phyloP scores from a whole-genome alignment of 2,329 filamentous ascomycete genomes.

The Celoporthe dispersa region DNA sequence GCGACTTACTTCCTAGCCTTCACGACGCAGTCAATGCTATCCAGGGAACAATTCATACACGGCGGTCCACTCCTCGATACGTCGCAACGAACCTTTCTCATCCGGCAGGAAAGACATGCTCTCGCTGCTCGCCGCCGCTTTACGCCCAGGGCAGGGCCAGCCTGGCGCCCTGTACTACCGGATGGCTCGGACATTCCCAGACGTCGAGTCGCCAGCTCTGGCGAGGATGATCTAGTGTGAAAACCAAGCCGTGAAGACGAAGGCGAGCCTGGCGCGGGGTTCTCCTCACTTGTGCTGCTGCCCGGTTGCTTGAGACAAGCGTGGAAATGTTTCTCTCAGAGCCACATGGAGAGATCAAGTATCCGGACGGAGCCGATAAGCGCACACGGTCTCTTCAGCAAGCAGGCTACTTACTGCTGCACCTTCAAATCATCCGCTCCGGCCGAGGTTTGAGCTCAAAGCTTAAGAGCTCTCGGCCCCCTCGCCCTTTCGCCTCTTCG shows the following conservation, averaged over 20 bases:
- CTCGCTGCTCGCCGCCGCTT: constrained; percentile 13
- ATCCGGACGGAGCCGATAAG: not conserved
- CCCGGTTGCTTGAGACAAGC: not conserved
- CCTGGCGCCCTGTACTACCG: not conserved
- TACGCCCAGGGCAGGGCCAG: not conserved
- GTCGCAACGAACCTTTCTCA: constrained; percentile 17
- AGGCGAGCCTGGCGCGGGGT: not conserved
- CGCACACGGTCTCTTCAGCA: constrained; percentile 1
- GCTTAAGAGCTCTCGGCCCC: not conserved
- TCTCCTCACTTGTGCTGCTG: not conserved
- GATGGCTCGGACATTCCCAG: not conserved
- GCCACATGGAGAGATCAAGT: not conserved
- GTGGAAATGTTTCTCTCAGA: not conserved
- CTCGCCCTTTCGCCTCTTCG: constrained; percentile 4
- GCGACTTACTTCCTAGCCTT: constrained; percentile 12
- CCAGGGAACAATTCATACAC: constrained; percentile 14
- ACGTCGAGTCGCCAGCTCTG: not conserved
- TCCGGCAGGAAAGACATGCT: constrained; percentile 8
- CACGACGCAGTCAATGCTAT: constrained; percentile 11
- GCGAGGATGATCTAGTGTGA: not conserved
- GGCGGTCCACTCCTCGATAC: constrained; percentile 18
- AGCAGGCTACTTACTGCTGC: not conserved
- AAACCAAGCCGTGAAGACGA: not conserved
- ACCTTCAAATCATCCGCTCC: not conserved
- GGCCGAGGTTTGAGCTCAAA: not conserved